Evolutionary conservation across 2,329 filamentous ascomycete species (phyloP).

Genomic region (Diaporthe ilicicola): DNA sequence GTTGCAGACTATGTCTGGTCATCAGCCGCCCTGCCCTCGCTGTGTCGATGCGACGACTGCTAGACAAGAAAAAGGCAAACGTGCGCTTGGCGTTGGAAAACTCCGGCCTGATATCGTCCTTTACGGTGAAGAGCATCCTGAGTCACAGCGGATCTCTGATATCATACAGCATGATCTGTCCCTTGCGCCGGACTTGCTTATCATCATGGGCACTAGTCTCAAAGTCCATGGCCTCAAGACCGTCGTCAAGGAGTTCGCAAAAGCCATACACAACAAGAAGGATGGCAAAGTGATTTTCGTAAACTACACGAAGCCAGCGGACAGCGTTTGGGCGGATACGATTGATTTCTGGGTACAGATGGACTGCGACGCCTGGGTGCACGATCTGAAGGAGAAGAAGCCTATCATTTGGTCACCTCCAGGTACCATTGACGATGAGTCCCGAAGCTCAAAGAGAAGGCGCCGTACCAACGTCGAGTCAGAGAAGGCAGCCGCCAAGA

Average conservation of each 20-base stretch:
- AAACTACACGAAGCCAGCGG: constrained; percentile 75
- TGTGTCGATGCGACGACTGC: constrained; percentile 70
- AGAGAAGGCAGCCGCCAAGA: constrained; percentile 33
- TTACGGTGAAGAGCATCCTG: constrained; percentile 78
- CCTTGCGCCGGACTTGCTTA: constrained; percentile 70
- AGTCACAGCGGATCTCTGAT: constrained; percentile 72
- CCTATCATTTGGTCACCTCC: constrained; percentile 67
- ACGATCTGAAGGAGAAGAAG: constrained; percentile 66
- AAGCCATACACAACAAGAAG: constrained; percentile 69
- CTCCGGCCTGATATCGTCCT: constrained; percentile 77
- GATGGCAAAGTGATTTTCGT: constrained; percentile 77
- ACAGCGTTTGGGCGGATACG: constrained; percentile 76
- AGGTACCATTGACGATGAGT: constrained; percentile 51
- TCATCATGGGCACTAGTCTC: constrained; percentile 76
- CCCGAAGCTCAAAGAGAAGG: constrained; percentile 44
- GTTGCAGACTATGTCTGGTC: constrained; percentile 66
- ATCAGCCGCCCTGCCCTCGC: constrained; percentile 72
- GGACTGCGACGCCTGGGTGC: constrained; percentile 79
- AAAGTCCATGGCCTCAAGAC: constrained; percentile 76
- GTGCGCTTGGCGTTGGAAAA: constrained; percentile 72
- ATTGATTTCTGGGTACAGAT: constrained; percentile 80
- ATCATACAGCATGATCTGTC: constrained; percentile 74
- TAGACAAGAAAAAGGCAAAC: constrained; percentile 71
- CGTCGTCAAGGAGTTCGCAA: constrained; percentile 76
- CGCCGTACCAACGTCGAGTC: constrained; percentile 44